Percentiles rank a stretch among this genome's conserved stretches.
phyloP scores from a whole-genome alignment of 2,329 filamentous ascomycete genomes.

The Monilinia aucupariae region DNA sequence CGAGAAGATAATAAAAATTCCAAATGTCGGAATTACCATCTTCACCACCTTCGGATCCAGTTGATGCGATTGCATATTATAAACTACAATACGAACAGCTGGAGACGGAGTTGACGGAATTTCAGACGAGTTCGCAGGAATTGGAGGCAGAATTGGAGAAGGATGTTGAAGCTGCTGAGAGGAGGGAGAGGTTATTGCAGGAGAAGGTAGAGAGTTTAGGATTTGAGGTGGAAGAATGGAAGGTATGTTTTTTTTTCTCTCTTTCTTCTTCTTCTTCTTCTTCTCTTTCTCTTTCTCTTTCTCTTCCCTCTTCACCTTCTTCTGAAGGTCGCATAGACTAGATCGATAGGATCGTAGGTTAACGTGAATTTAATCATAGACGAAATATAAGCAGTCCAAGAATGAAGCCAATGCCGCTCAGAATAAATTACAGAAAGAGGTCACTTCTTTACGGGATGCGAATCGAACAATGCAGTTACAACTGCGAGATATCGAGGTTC shows the following conservation, averaged over 20 bases:
- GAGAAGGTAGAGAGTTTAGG: conserved; percentile 79
- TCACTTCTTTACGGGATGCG: conserved; percentile 80
- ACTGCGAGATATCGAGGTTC: conserved; percentile 91
- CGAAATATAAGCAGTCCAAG: conserved; percentile 95
- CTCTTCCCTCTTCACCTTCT: too few relatives aligned
- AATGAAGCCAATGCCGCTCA: conserved; percentile 79
- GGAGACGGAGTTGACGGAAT: conserved; percentile 86
- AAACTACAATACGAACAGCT: conserved; percentile 92
- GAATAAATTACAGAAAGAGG: conserved; percentile 86
- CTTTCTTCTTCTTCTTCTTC: too few relatives aligned
- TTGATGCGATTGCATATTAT: conserved; percentile 87
- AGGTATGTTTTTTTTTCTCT: conserved; percentile 53
- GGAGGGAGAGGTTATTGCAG: conserved; percentile 77
- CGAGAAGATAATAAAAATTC: conserved; percentile 20
- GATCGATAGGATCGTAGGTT: conserved; percentile 20
- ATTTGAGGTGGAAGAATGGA: conserved; percentile 97
- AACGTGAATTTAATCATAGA: conserved; percentile 44
- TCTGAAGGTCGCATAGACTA: conserved; percentile 11
- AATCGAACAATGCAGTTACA: conserved; percentile 77
- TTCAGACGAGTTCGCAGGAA: conserved; percentile 89
- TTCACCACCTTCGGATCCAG: conserved; percentile 54
- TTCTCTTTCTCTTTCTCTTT: too few relatives aligned
- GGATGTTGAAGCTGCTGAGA: conserved; percentile 92
- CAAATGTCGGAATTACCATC: conserved; percentile 50
- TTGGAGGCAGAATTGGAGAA: conserved; percentile 92